Evolutionary conservation across 108 stramenopile genomes (phyloP), one percentile per base, ranked within the genome.

Genomic region (Pseudonitzschia pungens): DNA sequence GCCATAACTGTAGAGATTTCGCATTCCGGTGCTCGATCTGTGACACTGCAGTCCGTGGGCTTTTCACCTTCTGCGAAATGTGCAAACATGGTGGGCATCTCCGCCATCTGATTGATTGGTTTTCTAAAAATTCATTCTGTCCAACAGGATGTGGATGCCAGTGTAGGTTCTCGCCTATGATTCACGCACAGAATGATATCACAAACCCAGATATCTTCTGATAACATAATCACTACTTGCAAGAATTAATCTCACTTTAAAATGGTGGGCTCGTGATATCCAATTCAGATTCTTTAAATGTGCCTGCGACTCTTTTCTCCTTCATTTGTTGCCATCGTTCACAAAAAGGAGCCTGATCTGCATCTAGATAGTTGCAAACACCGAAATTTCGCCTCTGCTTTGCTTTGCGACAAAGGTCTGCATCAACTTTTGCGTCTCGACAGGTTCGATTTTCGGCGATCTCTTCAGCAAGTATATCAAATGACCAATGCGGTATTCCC

Each of bases 111-210:
- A 76, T 74, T 68, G 18, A 69, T n/a, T 94, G 92, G 92, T 94
- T 94, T 70, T 58, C 76, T 16, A 68, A 64, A 24, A 52, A 89
- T 40, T 64, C 64, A 16, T 51, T 77, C 28, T 94, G 92, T 63
- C 90, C 92, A 22, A 84, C 90, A 21, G 92, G 92, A 63, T 94
- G 92, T 71, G 92, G 92, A 41, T 94, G 92, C 60, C 28, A 44
- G n/a, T 92, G 91, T 65, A 80, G 42, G 12, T 67, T 50, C 44
- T 67, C 54, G 9, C 54, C 54, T 26, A 55, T 55, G 54, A 1
- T 55, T 10, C 54, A 55, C 20, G 21, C 45, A 26, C 48, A 44
- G 20, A 44, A 20, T 3, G 60, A 62, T 10, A 40, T 62, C 15
- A 5, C 27, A 62, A 62, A 62, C 20, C 60, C 27, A 62, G 60